Conservation (phyloP, 176 grass and related monocot species). For the Oryza rufipogon region DNA sequence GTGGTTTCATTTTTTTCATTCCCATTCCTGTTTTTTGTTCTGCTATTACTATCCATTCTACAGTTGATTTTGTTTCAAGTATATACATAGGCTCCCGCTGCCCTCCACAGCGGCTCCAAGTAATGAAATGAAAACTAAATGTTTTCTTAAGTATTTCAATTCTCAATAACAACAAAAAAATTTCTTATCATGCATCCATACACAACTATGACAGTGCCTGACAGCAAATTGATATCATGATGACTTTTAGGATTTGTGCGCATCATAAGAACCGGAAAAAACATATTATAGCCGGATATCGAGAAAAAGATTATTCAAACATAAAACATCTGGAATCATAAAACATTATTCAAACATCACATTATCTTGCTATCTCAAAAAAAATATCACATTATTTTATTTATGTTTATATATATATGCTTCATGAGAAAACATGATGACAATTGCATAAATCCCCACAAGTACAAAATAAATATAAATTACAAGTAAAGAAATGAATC, state of each 20-base stretch:
- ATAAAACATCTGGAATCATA: neutral
- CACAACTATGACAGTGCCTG: neutral
- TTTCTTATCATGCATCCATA: neutral
- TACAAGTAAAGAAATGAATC: neutral
- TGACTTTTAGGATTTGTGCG: neutral
- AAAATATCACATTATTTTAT: neutral
- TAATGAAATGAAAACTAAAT: neutral
- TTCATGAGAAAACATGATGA: neutral
- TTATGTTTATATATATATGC: neutral
- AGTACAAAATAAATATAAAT: slow-evolving; percentile 21
- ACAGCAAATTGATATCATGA: neutral
- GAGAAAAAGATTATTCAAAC: too few species aligned
- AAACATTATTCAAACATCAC: neutral
- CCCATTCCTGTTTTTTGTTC: neutral
- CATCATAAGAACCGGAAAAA: neutral
- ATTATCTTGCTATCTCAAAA: neutral
- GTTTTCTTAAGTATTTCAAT: neutral
- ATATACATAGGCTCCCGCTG: neutral
- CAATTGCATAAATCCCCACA: slow-evolving; percentile 15
- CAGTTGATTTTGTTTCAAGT: neutral
- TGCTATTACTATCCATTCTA: slow-evolving; percentile 12
- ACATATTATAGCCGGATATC: too few species aligned
- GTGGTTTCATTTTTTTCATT: slow-evolving; percentile 1
- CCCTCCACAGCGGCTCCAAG: neutral
- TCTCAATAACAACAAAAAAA: neutral